These are phyloP conservation scores for Chlamydomonas applanata DNA, from an alignment of 139 green algal genomes.

Conservation along the genomic window DNA sequence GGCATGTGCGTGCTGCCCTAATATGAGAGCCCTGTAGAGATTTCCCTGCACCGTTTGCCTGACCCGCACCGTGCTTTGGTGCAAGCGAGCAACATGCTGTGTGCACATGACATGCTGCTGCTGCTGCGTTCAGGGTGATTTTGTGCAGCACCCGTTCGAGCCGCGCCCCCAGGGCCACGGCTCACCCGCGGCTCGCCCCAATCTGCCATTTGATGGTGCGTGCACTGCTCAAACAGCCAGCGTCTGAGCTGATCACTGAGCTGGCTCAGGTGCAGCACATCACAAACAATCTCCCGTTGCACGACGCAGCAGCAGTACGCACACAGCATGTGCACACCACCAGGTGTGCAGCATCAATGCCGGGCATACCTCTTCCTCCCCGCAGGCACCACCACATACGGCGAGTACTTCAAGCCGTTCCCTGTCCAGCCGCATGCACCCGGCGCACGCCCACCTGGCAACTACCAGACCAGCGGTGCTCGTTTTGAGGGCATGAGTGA, in stretches of 20 bases:
- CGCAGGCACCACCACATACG: constrained; percentile 28
- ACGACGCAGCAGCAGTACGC: no score
- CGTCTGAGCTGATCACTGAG: no score
- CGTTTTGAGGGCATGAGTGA: constrained; percentile 36
- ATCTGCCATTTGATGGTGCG: constrained; percentile 29
- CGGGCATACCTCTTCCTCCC: no score
- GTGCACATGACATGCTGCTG: neutral
- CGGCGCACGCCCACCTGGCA: constrained; percentile 2
- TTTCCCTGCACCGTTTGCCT: no score
- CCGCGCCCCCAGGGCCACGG: neutral
- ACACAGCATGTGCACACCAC: no score
- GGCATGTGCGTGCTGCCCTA: no score
- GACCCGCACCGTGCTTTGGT: no score
- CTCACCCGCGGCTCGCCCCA: neutral
- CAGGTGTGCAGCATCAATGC: no score
- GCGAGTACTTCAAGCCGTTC: constrained; percentile 22
- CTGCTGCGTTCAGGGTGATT: constrained; percentile 15
- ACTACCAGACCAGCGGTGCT: constrained; percentile 27
- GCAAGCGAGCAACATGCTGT: no score
- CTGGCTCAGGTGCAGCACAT: no score
- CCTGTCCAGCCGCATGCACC: constrained; percentile 15
- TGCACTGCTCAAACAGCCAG: neutral
- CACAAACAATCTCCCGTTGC: no score
- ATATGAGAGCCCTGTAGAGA: no score
- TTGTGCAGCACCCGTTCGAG: constrained; percentile 24